Evolutionary conservation across 1,139 yeast species (phyloP).

Genomic region (Cylindricascospora bacillispora): DNA sequence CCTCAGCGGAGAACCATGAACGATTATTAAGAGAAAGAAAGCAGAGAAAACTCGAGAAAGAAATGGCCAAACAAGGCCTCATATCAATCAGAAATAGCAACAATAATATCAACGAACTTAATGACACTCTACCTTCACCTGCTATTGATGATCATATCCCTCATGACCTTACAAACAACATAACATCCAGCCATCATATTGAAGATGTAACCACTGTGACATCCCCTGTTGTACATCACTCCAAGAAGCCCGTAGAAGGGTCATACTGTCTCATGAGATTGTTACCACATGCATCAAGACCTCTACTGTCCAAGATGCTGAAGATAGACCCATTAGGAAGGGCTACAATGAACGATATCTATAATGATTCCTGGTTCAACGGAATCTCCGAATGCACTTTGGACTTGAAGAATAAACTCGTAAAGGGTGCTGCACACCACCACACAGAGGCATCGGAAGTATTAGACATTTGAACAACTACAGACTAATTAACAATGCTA

Average conservation of each 20-base stretch:
- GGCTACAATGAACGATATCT: slow-evolving; percentile 55
- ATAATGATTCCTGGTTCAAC: slow-evolving; percentile 58
- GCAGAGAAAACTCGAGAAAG: slow-evolving; percentile 7
- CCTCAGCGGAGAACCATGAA: slow-evolving; percentile 36
- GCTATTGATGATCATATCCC: neutral
- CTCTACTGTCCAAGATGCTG: slow-evolving; percentile 63
- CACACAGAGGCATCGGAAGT: slow-evolving; percentile 39
- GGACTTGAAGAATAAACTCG: slow-evolving; percentile 29
- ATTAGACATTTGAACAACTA: too few species aligned
- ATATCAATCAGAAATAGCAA: neutral
- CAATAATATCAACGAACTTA: neutral
- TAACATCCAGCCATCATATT: slow-evolving; percentile 8
- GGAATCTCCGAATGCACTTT: slow-evolving; percentile 38
- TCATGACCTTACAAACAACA: neutral
- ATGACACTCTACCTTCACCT: too few species aligned
- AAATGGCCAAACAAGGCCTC: neutral
- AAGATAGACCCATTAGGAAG: slow-evolving; percentile 55
- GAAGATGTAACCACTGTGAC: slow-evolving; percentile 5
- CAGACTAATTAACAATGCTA: too few species aligned
- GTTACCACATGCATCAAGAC: slow-evolving; percentile 75
- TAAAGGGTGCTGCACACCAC: slow-evolving; percentile 39
- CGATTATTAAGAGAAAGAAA: slow-evolving; percentile 25
- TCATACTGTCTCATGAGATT: slow-evolving; percentile 81
- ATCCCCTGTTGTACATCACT: slow-evolving; percentile 5
- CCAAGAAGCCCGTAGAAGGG: slow-evolving; percentile 35